These are phyloP conservation scores for Fusarium euwallaceae DNA, from an alignment of 2,329 filamentous ascomycete genomes.

Conservation along the genomic window DNA sequence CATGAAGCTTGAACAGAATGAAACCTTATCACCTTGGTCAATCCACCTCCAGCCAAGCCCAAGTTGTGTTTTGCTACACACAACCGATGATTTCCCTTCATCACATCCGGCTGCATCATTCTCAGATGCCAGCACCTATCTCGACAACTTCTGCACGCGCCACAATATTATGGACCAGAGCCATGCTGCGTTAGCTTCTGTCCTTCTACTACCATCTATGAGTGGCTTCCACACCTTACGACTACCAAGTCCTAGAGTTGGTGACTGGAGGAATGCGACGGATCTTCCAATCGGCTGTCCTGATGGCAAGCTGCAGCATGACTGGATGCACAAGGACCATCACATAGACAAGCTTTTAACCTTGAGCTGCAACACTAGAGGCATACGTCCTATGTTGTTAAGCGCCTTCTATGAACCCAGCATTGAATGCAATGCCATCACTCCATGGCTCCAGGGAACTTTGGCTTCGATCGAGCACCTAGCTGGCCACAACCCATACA, in stretches of 20 bases:
- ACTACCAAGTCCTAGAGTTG: background rate
- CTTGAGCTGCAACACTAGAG: slow-evolving; percentile 42
- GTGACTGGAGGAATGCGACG: background rate
- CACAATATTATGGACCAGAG: slow-evolving; percentile 2
- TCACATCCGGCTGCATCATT: slow-evolving; percentile 1
- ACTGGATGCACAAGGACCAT: too few species aligned
- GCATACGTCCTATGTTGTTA: slow-evolving; percentile 43
- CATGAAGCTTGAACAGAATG: background rate
- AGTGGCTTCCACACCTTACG: background rate
- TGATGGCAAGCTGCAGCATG: background rate
- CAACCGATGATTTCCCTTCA: background rate
- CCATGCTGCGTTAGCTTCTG: slow-evolving; percentile 1
- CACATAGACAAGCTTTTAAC: slow-evolving; percentile 42
- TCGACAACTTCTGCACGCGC: background rate
- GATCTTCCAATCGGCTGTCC: background rate
- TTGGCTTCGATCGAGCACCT: slow-evolving; percentile 42
- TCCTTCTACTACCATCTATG: slow-evolving; percentile 8
- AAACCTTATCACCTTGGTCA: background rate
- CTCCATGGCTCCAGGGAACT: slow-evolving; percentile 47
- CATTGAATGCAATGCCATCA: slow-evolving; percentile 48
- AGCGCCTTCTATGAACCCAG: slow-evolving; percentile 46
- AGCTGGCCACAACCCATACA: slow-evolving; percentile 16
- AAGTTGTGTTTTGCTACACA: background rate
- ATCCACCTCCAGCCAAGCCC: background rate
- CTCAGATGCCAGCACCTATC: slow-evolving; percentile 7